A percentile compares a stretch with the other conserved stretches of the same genome.
Evolutionary conservation across 805 yeast species (phyloP).

Genomic region (Myxozyma lipomycoides): DNA sequence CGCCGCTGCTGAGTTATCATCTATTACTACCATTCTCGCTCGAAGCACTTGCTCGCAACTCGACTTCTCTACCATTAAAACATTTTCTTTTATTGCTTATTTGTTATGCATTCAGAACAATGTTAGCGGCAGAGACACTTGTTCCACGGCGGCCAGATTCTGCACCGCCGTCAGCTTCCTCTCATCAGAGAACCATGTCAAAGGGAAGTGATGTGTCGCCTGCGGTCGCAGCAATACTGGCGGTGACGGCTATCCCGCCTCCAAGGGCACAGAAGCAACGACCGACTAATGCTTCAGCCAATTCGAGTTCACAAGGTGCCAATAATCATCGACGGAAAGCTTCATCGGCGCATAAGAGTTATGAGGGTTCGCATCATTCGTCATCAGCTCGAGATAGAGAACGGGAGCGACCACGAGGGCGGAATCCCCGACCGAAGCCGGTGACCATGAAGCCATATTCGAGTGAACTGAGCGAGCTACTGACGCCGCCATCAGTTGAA

Average conservation of each 20-base stretch:
- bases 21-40: too few relatives aligned
- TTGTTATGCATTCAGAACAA: too few relatives aligned
- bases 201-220: constrained; percentile 10
- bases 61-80: too few relatives aligned
- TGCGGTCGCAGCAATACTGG: constrained; percentile 28
- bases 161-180: constrained; percentile 1
- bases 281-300: constrained; percentile 1
- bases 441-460: constrained; percentile 5
- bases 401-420: neutral
- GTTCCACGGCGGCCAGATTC: neutral
- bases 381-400: constrained; percentile 2
- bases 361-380: neutral
- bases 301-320: neutral
- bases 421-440: neutral
- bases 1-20: too few relatives aligned
- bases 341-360: neutral
- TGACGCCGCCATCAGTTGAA: constrained; percentile 24
- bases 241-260: constrained; percentile 28
- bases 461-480: constrained; percentile 18
- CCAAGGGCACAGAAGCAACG: constrained; percentile 6
- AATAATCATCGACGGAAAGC: neutral
- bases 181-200: constrained; percentile 1
- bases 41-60: too few relatives aligned
- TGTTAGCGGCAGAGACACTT: constrained; percentile 18
- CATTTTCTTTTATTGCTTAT: too few relatives aligned